These are phyloP conservation scores for Vickermania spadyakhi DNA, from an alignment of 208 protist species.

Conservation along the genomic window DNA sequence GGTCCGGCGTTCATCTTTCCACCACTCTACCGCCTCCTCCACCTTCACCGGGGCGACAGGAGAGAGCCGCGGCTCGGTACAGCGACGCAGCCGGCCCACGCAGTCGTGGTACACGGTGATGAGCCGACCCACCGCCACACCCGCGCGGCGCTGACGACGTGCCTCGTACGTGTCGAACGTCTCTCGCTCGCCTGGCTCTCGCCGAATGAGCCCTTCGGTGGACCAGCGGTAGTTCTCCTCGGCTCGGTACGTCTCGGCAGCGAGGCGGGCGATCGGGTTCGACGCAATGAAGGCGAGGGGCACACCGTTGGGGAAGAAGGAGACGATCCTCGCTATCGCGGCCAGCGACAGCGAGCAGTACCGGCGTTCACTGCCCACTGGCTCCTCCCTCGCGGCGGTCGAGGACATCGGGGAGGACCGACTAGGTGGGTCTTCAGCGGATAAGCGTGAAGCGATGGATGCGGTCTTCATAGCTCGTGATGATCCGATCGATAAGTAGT, in stretches of 20 bases:
- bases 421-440: no score
- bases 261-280: background rate
- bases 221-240: conserved; percentile 1
- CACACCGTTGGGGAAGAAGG: conserved; percentile 1
- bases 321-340: background rate
- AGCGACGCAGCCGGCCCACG: background rate
- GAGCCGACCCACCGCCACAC: background rate
- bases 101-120: conserved; percentile 1
- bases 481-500: no score
- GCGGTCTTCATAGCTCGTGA: no score
- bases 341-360: background rate
- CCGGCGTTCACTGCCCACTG: no score
- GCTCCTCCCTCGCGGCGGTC: no score
- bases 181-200: background rate
- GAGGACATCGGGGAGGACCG: no score
- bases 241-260: conserved; percentile 2
- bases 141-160: background rate
- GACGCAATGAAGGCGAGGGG: background rate
- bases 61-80: background rate
- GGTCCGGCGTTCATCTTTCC: background rate
- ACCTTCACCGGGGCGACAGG: background rate
- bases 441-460: no score
- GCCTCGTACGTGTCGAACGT: conserved; percentile 3
- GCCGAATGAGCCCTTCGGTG: background rate
- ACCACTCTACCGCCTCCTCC: background rate